Percentiles rank a stretch among this genome's conserved stretches.
phyloP scores from a whole-genome alignment of 495 filamentous ascomycete genomes.

The Penicillium turbatum region DNA sequence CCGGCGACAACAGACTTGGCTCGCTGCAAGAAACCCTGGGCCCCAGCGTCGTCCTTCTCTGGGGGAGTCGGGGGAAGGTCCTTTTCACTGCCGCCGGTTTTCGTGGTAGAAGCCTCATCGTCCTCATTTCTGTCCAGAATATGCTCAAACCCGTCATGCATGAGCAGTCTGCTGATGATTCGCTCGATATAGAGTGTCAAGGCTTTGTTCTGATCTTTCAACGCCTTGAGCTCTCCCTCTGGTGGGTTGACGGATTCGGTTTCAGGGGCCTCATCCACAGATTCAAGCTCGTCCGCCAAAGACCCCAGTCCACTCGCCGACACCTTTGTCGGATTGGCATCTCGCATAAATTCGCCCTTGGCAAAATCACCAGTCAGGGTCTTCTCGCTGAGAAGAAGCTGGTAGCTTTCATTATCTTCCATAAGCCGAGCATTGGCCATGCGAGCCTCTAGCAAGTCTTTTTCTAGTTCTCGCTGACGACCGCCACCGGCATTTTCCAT shows the following conservation, averaged over 20 bases:
- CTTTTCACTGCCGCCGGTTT: slow-evolving; percentile 56
- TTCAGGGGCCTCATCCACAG: slow-evolving; percentile 53
- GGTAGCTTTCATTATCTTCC: slow-evolving; percentile 98
- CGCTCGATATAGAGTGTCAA: slow-evolving; percentile 96
- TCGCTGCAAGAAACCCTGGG: slow-evolving; percentile 65
- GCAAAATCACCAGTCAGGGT: slow-evolving; percentile 92
- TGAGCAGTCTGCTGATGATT: slow-evolving; percentile 89
- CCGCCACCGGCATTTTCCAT: slow-evolving; percentile 88
- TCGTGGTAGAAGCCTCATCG: slow-evolving; percentile 24
- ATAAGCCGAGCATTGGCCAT: slow-evolving; percentile 93
- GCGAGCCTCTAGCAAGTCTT: slow-evolving; percentile 77
- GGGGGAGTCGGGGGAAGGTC: slow-evolving; percentile 78
- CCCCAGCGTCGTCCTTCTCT: slow-evolving; percentile 49
- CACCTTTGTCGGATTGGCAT: slow-evolving; percentile 38
- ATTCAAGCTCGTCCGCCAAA: slow-evolving; percentile 85
- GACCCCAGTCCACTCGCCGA: slow-evolving; percentile 48
- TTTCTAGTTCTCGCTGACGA: slow-evolving; percentile 80
- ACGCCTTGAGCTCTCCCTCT: slow-evolving; percentile 72
- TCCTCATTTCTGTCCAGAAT: slow-evolving; percentile 72
- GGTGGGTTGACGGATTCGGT: slow-evolving; percentile 59
- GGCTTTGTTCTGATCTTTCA: slow-evolving; percentile 94
- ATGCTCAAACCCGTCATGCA: slow-evolving; percentile 90
- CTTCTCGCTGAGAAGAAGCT: slow-evolving; percentile 86
- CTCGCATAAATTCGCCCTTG: slow-evolving; percentile 74
- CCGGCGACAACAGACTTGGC: slow-evolving; percentile 65